Evolutionary conservation across 2,329 filamentous ascomycete species (phyloP).

Genomic region (Claviceps monticola): DNA sequence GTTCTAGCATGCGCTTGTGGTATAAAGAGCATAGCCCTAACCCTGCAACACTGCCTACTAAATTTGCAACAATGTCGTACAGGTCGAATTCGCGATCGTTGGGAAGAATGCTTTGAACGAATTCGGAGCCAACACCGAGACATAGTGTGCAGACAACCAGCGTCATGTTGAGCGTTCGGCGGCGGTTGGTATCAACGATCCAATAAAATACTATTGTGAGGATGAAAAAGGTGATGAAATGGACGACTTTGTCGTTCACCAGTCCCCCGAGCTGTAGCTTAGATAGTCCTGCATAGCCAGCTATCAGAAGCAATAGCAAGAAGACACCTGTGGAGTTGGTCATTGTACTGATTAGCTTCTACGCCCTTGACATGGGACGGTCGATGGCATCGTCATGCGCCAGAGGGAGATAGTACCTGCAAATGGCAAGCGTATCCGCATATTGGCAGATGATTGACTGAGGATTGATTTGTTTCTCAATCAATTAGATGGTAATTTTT

Average conservation of each 20-base stretch:
- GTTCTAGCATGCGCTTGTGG: conserved; percentile 87
- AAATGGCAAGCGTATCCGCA: conserved; percentile 6
- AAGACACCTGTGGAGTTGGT: conserved; percentile 44
- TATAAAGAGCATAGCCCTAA: conserved; percentile 77
- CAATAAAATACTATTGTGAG: conserved; percentile 89
- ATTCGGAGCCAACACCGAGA: conserved; percentile 60
- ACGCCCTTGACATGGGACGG: not conserved
- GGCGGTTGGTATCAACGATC: conserved; percentile 82
- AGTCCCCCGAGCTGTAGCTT: conserved; percentile 38
- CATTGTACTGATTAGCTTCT: conserved; percentile 8
- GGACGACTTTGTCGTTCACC: conserved; percentile 83
- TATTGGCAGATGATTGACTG: not conserved
- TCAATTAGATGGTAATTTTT: not conserved
- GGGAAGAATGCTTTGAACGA: conserved; percentile 61
- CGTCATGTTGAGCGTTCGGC: conserved; percentile 73
- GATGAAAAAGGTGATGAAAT: conserved; percentile 78
- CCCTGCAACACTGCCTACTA: conserved; percentile 60
- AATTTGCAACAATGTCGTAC: conserved; percentile 78
- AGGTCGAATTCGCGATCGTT: conserved; percentile 61
- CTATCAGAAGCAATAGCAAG: conserved; percentile 54
- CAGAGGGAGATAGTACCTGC: conserved; percentile 1
- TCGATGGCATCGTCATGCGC: not conserved
- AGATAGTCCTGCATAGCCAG: conserved; percentile 70
- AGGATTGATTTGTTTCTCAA: not conserved
- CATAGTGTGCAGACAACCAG: conserved; percentile 62